These are phyloP conservation scores for Fusarium nisikadoi DNA, from an alignment of 2,329 filamentous ascomycete species.

Conservation along the genomic window DNA sequence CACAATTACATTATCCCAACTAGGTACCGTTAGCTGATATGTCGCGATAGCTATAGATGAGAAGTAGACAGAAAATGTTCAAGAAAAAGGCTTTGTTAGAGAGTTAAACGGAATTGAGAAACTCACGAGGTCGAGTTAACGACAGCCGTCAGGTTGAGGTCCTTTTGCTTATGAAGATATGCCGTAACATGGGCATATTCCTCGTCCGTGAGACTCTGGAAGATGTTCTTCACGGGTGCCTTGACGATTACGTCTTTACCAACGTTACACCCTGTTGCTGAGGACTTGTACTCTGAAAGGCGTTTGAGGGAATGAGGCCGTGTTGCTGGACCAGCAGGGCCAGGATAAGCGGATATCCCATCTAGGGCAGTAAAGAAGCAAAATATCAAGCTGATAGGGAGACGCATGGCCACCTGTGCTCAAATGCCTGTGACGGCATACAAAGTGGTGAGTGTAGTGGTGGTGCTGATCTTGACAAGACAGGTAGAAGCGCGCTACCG, in stretches of 20 bases:
- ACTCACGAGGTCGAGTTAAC: constrained; percentile 32
- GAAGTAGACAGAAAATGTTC: not conserved
- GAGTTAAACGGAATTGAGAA: not conserved
- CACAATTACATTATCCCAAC: constrained; percentile 36
- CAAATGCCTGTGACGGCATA: not conserved
- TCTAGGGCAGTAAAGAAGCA: not conserved
- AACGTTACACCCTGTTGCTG: not conserved
- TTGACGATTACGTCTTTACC: not conserved
- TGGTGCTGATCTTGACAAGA: not conserved
- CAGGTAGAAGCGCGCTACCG: not conserved
- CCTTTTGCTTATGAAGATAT: constrained; percentile 18
- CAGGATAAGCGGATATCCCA: not conserved
- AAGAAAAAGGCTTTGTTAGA: not conserved
- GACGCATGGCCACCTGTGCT: constrained; percentile 1
- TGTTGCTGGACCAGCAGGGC: constrained; percentile 3
- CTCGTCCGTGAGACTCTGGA: constrained; percentile 22
- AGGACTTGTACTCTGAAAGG: not conserved
- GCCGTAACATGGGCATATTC: constrained; percentile 30
- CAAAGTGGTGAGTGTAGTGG: not conserved
- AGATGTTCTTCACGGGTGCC: constrained; percentile 18
- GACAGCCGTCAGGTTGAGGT: constrained; percentile 29
- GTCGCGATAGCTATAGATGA: not conserved
- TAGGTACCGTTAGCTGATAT: not conserved
- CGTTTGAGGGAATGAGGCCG: constrained; percentile 21
- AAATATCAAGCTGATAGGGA: not conserved